Percentiles rank a stretch among this genome's conserved stretches.
Conservation (phyloP, 306 rosid genomes). For the Cucurbita ficifolia region DNA sequence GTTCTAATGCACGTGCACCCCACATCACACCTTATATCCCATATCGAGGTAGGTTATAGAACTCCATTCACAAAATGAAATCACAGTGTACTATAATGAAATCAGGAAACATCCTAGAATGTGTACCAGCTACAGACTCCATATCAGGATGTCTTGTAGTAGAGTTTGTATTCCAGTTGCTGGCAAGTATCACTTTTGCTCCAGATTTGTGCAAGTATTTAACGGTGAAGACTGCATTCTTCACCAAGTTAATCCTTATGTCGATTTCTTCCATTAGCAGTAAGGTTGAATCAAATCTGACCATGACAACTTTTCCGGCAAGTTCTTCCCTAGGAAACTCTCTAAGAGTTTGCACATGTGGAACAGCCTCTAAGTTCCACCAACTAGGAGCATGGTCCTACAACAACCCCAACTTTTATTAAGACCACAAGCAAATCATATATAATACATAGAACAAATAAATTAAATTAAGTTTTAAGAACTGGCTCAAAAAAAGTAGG, state of each 20-base stretch:
- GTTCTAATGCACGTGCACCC: background rate
- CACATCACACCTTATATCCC: background rate
- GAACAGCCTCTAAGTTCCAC: constrained; percentile 38
- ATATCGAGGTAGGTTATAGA: background rate
- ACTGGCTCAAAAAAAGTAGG: background rate
- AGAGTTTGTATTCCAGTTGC: constrained; percentile 46
- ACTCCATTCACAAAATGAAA: constrained; percentile 10
- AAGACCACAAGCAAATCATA: background rate
- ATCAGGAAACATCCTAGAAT: constrained; percentile 10
- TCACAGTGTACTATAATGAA: background rate
- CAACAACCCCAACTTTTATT: background rate
- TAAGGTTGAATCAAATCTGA: constrained; percentile 67
- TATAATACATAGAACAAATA: background rate
- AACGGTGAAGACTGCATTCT: constrained; percentile 38
- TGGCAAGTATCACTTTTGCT: constrained; percentile 53
- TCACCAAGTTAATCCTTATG: constrained; percentile 15
- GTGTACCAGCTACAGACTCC: constrained; percentile 49
- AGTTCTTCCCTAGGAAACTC: constrained; percentile 63
- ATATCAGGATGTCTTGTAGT: constrained; percentile 15
- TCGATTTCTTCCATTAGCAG: constrained; percentile 30
- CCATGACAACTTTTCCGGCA: constrained; percentile 52
- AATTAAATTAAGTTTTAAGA: background rate
- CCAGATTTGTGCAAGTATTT: constrained; percentile 43
- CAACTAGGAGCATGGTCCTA: constrained; percentile 28
- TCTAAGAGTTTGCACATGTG: constrained; percentile 60